These are phyloP conservation scores for Boletellus deceptivus DNA, from an alignment of 1,284 basidiomycete species.

Conservation along the genomic window DNA sequence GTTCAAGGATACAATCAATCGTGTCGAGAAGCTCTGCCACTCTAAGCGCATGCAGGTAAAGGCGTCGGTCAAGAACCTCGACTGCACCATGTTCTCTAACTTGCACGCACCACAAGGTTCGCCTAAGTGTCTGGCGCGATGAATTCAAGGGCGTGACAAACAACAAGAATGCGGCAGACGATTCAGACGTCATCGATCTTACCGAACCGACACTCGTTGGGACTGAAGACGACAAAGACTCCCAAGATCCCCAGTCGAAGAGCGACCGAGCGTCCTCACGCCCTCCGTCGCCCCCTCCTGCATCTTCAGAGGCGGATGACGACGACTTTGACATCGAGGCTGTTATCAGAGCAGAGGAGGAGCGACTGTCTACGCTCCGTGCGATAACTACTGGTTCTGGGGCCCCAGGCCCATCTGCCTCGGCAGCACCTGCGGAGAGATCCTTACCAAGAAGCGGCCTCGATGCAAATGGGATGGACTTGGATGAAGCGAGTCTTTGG, in stretches of 20 bases:
- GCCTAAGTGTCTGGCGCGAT: constrained; percentile 72
- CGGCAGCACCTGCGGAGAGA: constrained; percentile 10
- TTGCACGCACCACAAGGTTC: constrained; percentile 45
- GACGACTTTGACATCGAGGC: constrained; percentile 54
- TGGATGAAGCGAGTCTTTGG: constrained; percentile 60
- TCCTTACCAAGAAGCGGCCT: constrained; percentile 15
- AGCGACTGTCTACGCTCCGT: constrained; percentile 28
- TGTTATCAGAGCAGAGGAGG: constrained; percentile 49
- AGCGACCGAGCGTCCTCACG: constrained; percentile 34
- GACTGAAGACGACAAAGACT: constrained; percentile 16
- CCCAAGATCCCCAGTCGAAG: constrained; percentile 22
- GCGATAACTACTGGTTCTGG: constrained; percentile 7
- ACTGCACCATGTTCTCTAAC: constrained; percentile 9
- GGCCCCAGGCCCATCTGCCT: neutral
- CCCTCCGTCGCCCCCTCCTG: constrained; percentile 42
- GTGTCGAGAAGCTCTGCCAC: constrained; percentile 84
- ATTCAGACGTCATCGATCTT: constrained; percentile 31
- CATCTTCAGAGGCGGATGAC: constrained; percentile 50
- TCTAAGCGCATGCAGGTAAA: constrained; percentile 79
- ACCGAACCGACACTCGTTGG: constrained; percentile 26
- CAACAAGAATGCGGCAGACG: constrained; percentile 33
- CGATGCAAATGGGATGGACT: constrained; percentile 30
- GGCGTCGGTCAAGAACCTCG: neutral
- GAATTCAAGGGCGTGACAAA: constrained; percentile 57
- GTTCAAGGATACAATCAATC: constrained; percentile 78